Conservation (phyloP, 179 eudicot genomes). For the Heliamphora pulchella region DNA sequence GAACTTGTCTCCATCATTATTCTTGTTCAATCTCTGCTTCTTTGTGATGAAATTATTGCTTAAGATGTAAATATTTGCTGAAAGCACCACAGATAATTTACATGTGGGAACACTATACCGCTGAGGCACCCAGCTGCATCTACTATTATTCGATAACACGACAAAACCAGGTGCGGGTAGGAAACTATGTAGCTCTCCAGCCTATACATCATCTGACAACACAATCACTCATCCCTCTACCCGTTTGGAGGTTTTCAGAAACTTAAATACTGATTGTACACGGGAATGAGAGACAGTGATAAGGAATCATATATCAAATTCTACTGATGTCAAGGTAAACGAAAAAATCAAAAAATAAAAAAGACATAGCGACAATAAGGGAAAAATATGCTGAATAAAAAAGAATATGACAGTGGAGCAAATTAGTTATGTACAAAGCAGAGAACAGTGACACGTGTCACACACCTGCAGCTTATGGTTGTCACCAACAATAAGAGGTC, state of each 20-base stretch:
- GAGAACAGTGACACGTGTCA: constrained; percentile 3
- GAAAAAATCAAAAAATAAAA: neutral
- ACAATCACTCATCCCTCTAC: neutral
- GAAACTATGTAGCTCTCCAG: neutral
- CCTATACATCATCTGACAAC: neutral
- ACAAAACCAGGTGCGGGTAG: neutral
- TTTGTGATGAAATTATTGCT: neutral
- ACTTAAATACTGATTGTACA: neutral
- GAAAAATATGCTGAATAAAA: too few species aligned
- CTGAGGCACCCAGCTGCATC: neutral
- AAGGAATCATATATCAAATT: neutral
- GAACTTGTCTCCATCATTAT: neutral
- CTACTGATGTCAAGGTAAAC: neutral
- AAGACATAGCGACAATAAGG: too few species aligned
- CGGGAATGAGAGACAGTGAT: neutral
- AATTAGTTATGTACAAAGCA: neutral
- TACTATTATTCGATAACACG: neutral
- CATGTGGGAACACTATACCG: neutral
- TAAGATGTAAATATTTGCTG: neutral
- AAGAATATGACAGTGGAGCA: neutral
- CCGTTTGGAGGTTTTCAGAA: neutral
- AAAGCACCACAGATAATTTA: neutral
- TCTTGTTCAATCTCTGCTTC: neutral
- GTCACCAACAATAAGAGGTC: constrained; percentile 55
- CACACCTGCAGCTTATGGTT: constrained; percentile 59